Conservation (phyloP, 768 basidiomycete genomes). For the Nidularia pulvinata region DNA sequence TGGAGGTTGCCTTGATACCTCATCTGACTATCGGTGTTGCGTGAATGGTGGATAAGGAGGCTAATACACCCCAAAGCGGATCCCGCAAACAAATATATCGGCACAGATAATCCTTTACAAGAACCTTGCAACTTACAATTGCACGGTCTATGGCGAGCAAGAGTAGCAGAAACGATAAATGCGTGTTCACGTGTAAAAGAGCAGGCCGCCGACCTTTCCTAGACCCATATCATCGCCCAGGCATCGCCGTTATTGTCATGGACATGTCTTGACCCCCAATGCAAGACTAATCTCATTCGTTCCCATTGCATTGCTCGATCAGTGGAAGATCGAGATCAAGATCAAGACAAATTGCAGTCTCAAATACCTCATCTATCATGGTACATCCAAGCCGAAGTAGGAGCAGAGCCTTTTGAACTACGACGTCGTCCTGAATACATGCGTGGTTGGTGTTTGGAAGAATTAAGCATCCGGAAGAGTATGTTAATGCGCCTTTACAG, state of each 20-base stretch:
- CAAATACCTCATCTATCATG: slow-evolving; percentile 65
- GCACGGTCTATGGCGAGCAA: slow-evolving; percentile 35
- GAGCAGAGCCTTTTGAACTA: slow-evolving; percentile 49
- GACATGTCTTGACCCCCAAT: slow-evolving; percentile 39
- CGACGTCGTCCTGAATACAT: slow-evolving; percentile 66
- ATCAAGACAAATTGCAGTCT: slow-evolving; percentile 49
- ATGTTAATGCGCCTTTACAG: slow-evolving; percentile 18
- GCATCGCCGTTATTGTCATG: slow-evolving; percentile 48
- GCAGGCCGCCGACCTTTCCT: slow-evolving; percentile 42
- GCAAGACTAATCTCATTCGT: slow-evolving; percentile 70
- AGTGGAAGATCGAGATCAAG: slow-evolving; percentile 66
- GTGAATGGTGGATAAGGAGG: slow-evolving; percentile 61
- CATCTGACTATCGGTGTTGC: slow-evolving; percentile 65
- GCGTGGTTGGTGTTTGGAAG: slow-evolving; percentile 24
- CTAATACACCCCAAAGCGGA: slow-evolving; percentile 36
- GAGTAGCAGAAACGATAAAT: not conserved
- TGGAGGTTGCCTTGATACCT: slow-evolving; percentile 64
- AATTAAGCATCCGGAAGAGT: not conserved
- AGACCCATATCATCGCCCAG: slow-evolving; percentile 61
- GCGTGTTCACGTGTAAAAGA: not conserved
- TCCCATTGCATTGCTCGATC: slow-evolving; percentile 63
- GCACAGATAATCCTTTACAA: not conserved
- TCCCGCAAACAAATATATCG: slow-evolving; percentile 29
- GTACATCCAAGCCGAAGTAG: slow-evolving; percentile 39
- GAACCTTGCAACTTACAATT: slow-evolving; percentile 28